Evolutionary conservation across 2,329 filamentous ascomycete species (phyloP), one percentile per base, ranked within the genome.

Genomic region (Cadophora sp.): DNA sequence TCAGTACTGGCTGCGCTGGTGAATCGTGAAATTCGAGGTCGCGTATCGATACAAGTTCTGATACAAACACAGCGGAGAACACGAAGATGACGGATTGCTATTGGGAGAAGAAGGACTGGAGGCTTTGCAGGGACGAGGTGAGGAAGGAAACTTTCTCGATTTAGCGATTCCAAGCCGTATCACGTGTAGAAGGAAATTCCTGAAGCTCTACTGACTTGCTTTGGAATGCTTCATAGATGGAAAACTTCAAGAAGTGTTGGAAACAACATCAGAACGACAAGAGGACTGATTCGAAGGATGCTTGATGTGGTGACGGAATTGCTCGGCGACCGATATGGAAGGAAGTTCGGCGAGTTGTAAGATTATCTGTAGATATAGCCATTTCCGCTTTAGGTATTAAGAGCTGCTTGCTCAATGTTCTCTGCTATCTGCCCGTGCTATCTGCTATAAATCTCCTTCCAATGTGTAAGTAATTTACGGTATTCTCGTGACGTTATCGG

Each of bases 41-140:
- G 7, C 31, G 5, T 26, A 31, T 53, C 29, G 12, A 34, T 8
- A 50, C 7, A 37, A 12, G n/a, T 34, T 64, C 64, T 68, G 16
- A 72, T 46, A 61, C 46, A 51, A 31, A 60, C 2, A 27, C 37
- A 97, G 95, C 88, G 26, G 95, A 98, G 78, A 97, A 98, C 77
- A 83, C 87, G 64, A 94, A 89, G 77, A 87, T 99, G 89, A 97
- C 94, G 43, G 93, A 98, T 79, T 99, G 96, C 81, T 97, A 97
- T 80, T 97, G 89, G 77, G 93, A 95, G 65, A 97, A 94, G 85
- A 97, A 94, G 79, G 96, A 99, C 79, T 99, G 96, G 95, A 86
- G 96, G 74, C 85, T 86, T 67, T 99, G 96, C 81, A 92, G 92
- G 77, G 85, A 89, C 73, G 95, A 98, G 88, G 95, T 97, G 79